Evolutionary conservation across 2,329 filamentous ascomycete genomes (phyloP).

Genomic region (Penicillium palitans): DNA sequence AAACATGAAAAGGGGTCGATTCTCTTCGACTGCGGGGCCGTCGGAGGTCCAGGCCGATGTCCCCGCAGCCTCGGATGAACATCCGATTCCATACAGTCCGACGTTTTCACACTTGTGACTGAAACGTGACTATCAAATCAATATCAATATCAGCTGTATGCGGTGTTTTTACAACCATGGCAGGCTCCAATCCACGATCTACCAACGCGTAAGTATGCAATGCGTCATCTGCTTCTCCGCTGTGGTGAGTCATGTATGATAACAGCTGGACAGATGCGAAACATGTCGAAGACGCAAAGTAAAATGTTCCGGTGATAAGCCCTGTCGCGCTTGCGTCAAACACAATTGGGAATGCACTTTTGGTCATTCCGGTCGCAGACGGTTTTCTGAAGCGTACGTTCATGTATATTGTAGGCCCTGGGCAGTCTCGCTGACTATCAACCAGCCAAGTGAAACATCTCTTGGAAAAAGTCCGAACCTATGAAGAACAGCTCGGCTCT

Average conservation of each 20-base stretch:
- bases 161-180: not conserved
- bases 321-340: constrained; percentile 20
- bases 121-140: not conserved
- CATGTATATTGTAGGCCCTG: not conserved
- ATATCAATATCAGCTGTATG: not conserved
- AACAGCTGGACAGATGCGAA: constrained; percentile 15
- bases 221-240: not conserved
- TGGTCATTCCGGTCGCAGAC: constrained; percentile 16
- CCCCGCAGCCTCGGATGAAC: constrained; percentile 3
- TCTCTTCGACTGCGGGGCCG: not conserved
- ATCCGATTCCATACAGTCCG: not conserved
- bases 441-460: constrained; percentile 15
- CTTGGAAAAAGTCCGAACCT: constrained; percentile 17
- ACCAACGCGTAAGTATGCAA: constrained; percentile 10
- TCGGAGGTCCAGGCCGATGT: constrained; percentile 3
- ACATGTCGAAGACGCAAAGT: constrained; percentile 25
- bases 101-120: not conserved
- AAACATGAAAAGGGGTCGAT: not conserved
- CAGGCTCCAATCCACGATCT: constrained; percentile 4
- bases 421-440: not conserved
- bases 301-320: constrained; percentile 25
- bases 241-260: not conserved
- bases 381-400: constrained; percentile 21
- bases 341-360: constrained; percentile 22
- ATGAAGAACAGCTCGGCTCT: constrained; percentile 14